These are phyloP conservation scores for Gossypium mustelinum DNA, from an alignment of 345 rosid genomes.

Conservation along the genomic window DNA sequence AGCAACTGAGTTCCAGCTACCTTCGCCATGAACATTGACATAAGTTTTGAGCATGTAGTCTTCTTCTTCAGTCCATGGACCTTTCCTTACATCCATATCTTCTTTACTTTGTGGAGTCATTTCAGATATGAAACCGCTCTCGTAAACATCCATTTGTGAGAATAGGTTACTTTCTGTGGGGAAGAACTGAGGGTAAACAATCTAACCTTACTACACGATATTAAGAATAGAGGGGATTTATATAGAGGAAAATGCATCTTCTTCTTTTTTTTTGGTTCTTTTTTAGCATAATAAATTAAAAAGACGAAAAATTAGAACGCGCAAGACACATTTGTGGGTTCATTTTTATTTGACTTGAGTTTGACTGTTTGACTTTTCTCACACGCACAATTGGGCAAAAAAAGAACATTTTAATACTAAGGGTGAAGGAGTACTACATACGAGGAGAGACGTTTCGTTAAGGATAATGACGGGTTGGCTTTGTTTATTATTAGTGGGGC, in stretches of 20 bases:
- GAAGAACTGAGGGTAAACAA: not conserved
- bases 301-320: not conserved
- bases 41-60: slow-evolving; percentile 54
- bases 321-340: not conserved
- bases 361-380: not conserved
- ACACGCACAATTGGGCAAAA: not conserved
- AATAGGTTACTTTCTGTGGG: not conserved
- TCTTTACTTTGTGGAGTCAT: slow-evolving; percentile 29
- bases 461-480: not conserved
- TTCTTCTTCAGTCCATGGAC: slow-evolving; percentile 83
- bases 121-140: slow-evolving; percentile 24
- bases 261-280: no score
- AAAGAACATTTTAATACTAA: no score
- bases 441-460: not conserved
- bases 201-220: not conserved
- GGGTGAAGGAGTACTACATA: no score
- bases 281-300: not conserved
- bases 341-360: not conserved
- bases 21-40: slow-evolving; percentile 24
- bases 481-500: not conserved
- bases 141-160: slow-evolving; percentile 19
- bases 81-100: slow-evolving; percentile 54
- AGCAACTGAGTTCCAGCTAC: not conserved
- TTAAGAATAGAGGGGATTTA: not conserved
- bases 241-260: not conserved